A percentile compares a stretch with the other conserved stretches of the same genome.
phyloP scores from a whole-genome alignment of 306 rosid species.

The Cyamopsis tetragonoloba region DNA sequence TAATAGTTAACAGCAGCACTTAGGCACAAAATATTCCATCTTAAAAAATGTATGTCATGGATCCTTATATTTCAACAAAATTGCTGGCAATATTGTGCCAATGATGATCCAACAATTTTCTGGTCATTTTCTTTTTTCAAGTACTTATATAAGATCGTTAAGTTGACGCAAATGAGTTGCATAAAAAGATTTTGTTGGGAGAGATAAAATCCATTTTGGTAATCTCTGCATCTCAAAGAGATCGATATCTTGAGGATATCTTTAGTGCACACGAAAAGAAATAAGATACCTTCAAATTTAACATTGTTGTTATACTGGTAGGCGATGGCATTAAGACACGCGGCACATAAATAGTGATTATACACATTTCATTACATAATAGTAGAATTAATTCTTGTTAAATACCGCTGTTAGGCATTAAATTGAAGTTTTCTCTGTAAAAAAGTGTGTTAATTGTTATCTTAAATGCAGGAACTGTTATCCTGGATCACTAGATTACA shows the following conservation, averaged over 20 bases:
- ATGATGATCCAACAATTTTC: background rate
- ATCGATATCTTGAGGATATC: too few relatives aligned
- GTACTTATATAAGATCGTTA: background rate
- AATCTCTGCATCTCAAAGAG: too few relatives aligned
- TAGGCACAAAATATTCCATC: too few relatives aligned
- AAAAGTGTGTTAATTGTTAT: background rate
- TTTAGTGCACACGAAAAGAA: too few relatives aligned
- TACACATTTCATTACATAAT: background rate
- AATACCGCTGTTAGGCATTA: background rate
- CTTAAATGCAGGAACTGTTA: slow-evolving; percentile 66
- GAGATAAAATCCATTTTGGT: too few relatives aligned
- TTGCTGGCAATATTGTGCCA: too few relatives aligned
- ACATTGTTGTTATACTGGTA: background rate
- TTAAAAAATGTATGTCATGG: too few relatives aligned
- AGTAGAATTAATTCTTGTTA: background rate
- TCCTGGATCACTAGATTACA: slow-evolving; percentile 81
- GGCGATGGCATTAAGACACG: background rate
- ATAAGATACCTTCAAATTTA: too few relatives aligned
- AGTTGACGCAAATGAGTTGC: background rate
- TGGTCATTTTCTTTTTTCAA: background rate
- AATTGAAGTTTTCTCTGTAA: background rate
- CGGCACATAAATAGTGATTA: background rate
- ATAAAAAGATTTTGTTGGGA: too few relatives aligned
- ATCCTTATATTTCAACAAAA: too few relatives aligned
- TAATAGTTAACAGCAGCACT: too few relatives aligned